Percentiles rank a stretch among this genome's conserved stretches.
Conservation (phyloP, 2,329 filamentous ascomycete genomes). For the Colletotrichum chlorophyti region DNA sequence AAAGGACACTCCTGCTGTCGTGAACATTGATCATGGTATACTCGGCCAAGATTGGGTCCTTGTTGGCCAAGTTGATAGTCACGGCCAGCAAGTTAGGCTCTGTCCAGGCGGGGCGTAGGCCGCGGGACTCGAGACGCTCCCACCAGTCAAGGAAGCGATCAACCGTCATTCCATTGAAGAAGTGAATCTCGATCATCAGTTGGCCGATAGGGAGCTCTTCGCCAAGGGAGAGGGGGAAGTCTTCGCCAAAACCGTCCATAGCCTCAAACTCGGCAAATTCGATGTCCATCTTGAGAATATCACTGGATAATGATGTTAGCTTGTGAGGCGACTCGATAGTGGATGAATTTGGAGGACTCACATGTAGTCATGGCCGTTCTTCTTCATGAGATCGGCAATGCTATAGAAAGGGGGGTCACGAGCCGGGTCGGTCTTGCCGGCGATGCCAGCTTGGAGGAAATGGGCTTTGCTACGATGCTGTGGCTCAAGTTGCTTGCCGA, state of each 20-base stretch:
- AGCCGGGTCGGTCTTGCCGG: constrained; percentile 34
- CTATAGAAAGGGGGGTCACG: constrained; percentile 39
- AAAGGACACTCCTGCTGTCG: constrained; percentile 27
- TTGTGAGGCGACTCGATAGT: too few species aligned
- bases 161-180: constrained; percentile 19
- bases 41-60: constrained; percentile 30
- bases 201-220: constrained; percentile 30
- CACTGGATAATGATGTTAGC: constrained; percentile 33
- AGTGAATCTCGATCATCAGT: constrained; percentile 32
- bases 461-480: constrained; percentile 35
- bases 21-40: constrained; percentile 34
- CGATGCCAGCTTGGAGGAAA: constrained; percentile 42
- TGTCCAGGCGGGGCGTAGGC: constrained; percentile 34
- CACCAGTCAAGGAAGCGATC: constrained; percentile 32
- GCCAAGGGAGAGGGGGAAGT: constrained; percentile 29
- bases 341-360: constrained; percentile 10
- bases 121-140: constrained; percentile 32
- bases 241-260: constrained; percentile 34
- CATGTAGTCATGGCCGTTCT: constrained; percentile 45
- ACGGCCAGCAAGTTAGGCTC: constrained; percentile 34
- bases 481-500: constrained; percentile 36
- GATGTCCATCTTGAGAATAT: constrained; percentile 49
- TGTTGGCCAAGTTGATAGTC: constrained; percentile 25
- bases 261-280: constrained; percentile 43
- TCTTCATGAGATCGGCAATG: constrained; percentile 44